Percentiles rank a stretch among this genome's conserved stretches.
phyloP scores from a whole-genome alignment of 805 yeast species.

The Deakozyma indianensis region DNA sequence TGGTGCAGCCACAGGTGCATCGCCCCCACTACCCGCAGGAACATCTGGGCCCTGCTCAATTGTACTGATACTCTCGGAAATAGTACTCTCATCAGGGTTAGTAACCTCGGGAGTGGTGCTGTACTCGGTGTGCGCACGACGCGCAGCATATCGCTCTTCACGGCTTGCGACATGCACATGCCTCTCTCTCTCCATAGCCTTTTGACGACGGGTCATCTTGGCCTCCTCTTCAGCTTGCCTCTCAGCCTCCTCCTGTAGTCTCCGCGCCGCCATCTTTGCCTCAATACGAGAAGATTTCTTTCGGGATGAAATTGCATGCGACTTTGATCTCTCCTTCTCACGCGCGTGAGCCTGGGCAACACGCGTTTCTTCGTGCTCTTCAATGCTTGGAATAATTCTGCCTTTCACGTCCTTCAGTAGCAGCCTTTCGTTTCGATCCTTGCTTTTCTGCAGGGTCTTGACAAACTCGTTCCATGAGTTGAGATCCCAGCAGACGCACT shows the following conservation, averaged over 20 bases:
- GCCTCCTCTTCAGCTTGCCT: not conserved
- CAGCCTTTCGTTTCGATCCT: not conserved
- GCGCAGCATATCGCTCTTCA: not conserved
- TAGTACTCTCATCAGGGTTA: too few species aligned
- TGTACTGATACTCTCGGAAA: too few species aligned
- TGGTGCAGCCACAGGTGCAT: too few species aligned
- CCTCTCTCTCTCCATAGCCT: not conserved
- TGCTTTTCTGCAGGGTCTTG: not conserved
- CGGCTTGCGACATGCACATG: not conserved
- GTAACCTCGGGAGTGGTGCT: not conserved
- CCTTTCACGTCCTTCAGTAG: not conserved
- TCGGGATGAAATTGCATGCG: not conserved
- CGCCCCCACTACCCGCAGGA: too few species aligned
- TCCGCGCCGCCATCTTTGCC: not conserved
- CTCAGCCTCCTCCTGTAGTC: not conserved
- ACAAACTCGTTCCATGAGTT: not conserved
- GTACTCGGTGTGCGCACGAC: not conserved
- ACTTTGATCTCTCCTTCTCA: not conserved
- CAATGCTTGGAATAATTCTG: not conserved
- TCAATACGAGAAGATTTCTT: not conserved
- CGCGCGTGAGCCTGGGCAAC: not conserved
- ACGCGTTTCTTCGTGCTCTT: not conserved
- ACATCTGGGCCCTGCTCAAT: too few species aligned
- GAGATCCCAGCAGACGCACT: slow-evolving; percentile 1
- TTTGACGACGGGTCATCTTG: not conserved